Base-by-base conservation (phyloP, 2,329 filamentous ascomycete species). In the Didymella keratinophila region DNA sequence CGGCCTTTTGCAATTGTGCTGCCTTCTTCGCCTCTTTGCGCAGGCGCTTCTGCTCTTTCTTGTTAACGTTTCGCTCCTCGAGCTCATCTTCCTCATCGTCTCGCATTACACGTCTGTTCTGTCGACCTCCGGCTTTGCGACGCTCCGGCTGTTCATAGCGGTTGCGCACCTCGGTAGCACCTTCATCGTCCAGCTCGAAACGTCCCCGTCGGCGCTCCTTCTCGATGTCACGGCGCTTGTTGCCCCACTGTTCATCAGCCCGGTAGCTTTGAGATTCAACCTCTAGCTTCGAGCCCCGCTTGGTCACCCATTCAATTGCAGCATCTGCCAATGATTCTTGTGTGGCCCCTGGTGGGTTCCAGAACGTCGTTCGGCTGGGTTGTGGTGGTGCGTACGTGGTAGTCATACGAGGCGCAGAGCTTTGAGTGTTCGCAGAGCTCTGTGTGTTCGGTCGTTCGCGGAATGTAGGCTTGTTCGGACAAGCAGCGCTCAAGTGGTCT, bases 21-120 rank as follows among this genome's bases (percentile, higher is more conserved):
- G 68, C 71, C 59, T 74, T 73, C 65, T 76, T 76, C 11, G 71
- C 74, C 43, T 75, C 73, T 32, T 69, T 67, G 8, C 73, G 71
- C 47, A 66, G 55, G 36, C 73, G 71, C 51, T 74, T 76, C 34
- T 69, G 71, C 55, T 76, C 71, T 21, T 63, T 65, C 57, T 68
- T 69, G 51, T 62, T 62, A 11, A 71, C 30, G 20, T 57, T 58
- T 10, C 68, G 62, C 4, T 69, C 66, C 10, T 71, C 65, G 2
- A 69, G 63, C 2, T 71, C 69, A 10, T 73, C 69, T 12, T 74
- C 67, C 6, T 69, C 64, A 14, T 72, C 65, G 3, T 67, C 64
- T 28, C 66, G 66, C 59, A 67, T 68, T 4, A 67, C 49, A 54
- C 68, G 64, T 49, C 71, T 65, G 32, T 46, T 54, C 21, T 57